Base-by-base conservation (phyloP, 208 protist species). In the Crithidia brevicula region DNA sequence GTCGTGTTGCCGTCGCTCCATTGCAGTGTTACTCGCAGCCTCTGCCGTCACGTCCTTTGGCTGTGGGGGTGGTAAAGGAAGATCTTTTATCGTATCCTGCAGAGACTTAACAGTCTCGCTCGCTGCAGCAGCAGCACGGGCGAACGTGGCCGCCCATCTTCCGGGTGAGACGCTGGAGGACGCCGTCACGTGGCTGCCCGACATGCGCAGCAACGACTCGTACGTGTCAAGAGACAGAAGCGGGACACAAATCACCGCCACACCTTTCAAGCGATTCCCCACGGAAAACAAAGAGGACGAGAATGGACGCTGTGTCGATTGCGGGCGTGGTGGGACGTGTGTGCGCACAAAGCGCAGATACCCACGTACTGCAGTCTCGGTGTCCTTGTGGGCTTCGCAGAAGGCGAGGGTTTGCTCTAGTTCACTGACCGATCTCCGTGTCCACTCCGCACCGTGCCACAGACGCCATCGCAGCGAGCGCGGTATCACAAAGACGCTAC, bases 281-380 rank as follows among this genome's bases (percentile, higher is more conserved):
- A 40, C 33, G 4, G 43, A 27, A 27, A 36, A 27, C 22, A n/a
- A n/a, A n/a, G n/a, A n/a, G n/a, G n/a, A n/a, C n/a, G n/a, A n/a
- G n/a, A n/a, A n/a, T n/a, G n/a, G n/a, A n/a, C n/a, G n/a, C n/a
- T n/a, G n/a, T n/a, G n/a, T n/a, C n/a, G n/a, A n/a, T n/a, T n/a
- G n/a, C n/a, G n/a, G n/a, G n/a, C n/a, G n/a, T n/a, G n/a, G n/a
- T n/a, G n/a, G n/a, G 13, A 31, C 4, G 27, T 46, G 51, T 1
- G 61, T 42, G 23, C 22, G 20, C 18, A 66, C 60, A 13, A 81
- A 72, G 4, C 57, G 68, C 31, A 74, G 4, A 28, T 81, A 81
- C 4, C 63, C 67, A 3, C 53, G 54, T 27, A 72, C 56, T 10
- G 68, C 62, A 9, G 68, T 81, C 34, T 64, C 58, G 10, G 68